These are phyloP conservation scores for Wickerhamiella sorbophila DNA, from an alignment of 805 yeast genomes.

Conservation along the genomic window DNA sequence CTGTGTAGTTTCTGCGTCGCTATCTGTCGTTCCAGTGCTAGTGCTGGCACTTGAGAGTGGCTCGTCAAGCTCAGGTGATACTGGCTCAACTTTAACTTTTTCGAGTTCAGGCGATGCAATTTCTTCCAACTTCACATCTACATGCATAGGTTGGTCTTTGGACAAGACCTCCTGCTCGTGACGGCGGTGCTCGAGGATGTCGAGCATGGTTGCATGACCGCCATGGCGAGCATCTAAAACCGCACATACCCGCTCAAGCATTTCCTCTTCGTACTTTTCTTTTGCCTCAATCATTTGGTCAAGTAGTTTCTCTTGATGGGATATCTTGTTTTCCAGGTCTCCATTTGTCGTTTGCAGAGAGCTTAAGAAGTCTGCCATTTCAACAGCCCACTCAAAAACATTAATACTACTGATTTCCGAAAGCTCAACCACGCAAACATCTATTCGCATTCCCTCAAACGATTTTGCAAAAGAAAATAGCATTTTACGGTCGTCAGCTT, in stretches of 20 bases:
- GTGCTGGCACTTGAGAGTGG: too few relatives aligned
- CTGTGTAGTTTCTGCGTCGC: too few relatives aligned
- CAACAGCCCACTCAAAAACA: background rate
- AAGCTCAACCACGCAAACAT: background rate
- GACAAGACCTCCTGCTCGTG: too few relatives aligned
- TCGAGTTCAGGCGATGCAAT: too few relatives aligned
- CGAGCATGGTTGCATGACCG: background rate
- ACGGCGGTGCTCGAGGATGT: background rate
- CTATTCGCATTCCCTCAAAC: background rate
- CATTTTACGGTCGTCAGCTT: background rate
- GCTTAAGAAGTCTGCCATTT: background rate
- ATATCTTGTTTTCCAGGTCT: background rate
- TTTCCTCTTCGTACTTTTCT: slow-evolving; percentile 6
- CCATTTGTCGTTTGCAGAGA: background rate
- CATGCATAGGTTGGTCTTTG: too few relatives aligned
- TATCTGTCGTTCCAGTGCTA: too few relatives aligned
- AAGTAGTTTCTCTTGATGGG: background rate
- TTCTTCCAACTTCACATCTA: too few relatives aligned
- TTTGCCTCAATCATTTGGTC: slow-evolving; percentile 14
- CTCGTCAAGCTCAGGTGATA: too few relatives aligned
- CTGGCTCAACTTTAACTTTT: too few relatives aligned
- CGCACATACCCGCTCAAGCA: slow-evolving; percentile 10
- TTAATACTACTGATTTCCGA: background rate
- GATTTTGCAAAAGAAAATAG: background rate
- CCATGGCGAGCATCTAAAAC: slow-evolving; percentile 10